Conservation (phyloP, 2,329 filamentous ascomycete genomes). For the Hypoxylon sp. region DNA sequence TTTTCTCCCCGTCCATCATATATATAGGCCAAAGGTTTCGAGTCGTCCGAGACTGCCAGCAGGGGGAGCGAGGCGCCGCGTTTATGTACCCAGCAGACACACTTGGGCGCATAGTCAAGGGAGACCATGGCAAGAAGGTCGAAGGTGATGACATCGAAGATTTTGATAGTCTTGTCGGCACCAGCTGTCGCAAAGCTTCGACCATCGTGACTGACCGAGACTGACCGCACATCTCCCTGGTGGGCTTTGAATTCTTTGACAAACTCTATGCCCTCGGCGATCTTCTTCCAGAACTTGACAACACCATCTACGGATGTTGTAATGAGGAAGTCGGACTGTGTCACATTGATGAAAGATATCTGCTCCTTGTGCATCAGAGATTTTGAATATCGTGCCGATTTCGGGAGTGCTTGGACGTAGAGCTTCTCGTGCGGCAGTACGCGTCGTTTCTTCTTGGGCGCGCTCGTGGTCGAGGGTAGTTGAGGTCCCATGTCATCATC, state of each 20-base stretch:
- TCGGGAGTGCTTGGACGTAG: slow-evolving; percentile 88
- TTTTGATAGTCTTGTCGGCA: slow-evolving; percentile 78
- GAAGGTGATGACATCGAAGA: slow-evolving; percentile 85
- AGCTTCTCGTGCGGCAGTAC: slow-evolving; percentile 94
- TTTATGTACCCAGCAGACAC: slow-evolving; percentile 90
- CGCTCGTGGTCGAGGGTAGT: slow-evolving; percentile 74
- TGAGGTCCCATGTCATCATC: slow-evolving; percentile 90
- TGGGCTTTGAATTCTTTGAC: slow-evolving; percentile 98
- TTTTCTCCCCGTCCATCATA: slow-evolving; percentile 91
- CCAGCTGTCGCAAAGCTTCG: slow-evolving; percentile 93
- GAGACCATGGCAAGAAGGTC: slow-evolving; percentile 84
- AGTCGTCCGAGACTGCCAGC: slow-evolving; percentile 81
- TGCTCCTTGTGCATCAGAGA: slow-evolving; percentile 99
- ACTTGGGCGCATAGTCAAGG: slow-evolving; percentile 77
- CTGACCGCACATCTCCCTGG: slow-evolving; percentile 80
- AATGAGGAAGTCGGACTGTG: slow-evolving; percentile 94
- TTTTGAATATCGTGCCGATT: slow-evolving; percentile 83
- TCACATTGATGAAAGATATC: slow-evolving; percentile 85
- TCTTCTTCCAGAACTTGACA: slow-evolving; percentile 99
- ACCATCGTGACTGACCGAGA: slow-evolving; percentile 87
- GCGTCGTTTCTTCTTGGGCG: slow-evolving; percentile 88
- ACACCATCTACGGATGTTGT: slow-evolving; percentile 94
- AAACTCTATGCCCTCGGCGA: slow-evolving; percentile 88
- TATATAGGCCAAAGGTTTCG: slow-evolving; percentile 76
- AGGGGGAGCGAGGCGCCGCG: slow-evolving; percentile 87